phyloP scores from a whole-genome alignment of 2,329 filamentous ascomycete species.

The Cadophora gregata region DNA sequence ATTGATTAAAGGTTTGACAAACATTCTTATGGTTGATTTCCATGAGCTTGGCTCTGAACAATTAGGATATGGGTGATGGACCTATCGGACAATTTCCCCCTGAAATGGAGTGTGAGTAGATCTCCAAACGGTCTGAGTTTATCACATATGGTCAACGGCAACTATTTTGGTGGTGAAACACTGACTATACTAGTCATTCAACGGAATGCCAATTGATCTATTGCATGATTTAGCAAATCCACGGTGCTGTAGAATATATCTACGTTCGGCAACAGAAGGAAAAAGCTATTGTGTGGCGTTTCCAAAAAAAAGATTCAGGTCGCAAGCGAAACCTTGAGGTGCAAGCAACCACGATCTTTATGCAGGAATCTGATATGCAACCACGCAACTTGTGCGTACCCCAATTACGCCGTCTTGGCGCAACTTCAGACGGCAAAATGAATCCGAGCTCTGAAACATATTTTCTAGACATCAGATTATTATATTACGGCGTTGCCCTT shows the following conservation, averaged over 20 bases:
- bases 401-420: not conserved
- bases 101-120: not conserved
- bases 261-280: not conserved
- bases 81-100: constrained; percentile 2
- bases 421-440: not conserved
- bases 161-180: constrained; percentile 1
- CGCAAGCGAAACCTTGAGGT: constrained; percentile 9
- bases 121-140: not conserved
- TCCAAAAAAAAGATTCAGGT: not conserved
- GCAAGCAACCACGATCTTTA: constrained; percentile 6
- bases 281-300: not conserved
- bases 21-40: not conserved
- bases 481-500: not conserved
- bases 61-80: not conserved
- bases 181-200: not conserved
- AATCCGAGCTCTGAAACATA: constrained; percentile 14
- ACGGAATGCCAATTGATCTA: not conserved
- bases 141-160: not conserved
- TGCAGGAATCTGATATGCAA: constrained; percentile 14
- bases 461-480: constrained; percentile 7
- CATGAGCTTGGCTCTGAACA: not conserved
- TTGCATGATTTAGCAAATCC: not conserved
- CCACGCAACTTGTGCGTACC: not conserved
- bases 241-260: not conserved
- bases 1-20: no score